phyloP scores from a whole-genome alignment of 179 eudicot species.

The Carnegiea gigantea region DNA sequence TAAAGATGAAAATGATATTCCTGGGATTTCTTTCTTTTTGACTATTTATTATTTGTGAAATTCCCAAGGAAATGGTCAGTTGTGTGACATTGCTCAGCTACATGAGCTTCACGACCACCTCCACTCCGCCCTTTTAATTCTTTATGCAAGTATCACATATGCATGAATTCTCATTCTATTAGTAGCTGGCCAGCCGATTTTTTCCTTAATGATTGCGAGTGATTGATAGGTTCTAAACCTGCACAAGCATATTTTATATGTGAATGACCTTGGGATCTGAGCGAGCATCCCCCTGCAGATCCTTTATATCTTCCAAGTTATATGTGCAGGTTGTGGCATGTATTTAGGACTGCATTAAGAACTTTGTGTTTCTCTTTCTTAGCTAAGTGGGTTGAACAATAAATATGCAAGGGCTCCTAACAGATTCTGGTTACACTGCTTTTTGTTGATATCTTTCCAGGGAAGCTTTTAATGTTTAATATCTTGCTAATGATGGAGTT shows the following conservation, averaged over 20 bases:
- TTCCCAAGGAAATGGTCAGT: background rate
- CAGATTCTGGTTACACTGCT: background rate
- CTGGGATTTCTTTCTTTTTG: background rate
- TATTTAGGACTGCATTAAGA: background rate
- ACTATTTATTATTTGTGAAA: background rate
- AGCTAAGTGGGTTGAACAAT: background rate
- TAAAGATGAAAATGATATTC: background rate
- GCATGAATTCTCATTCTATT: background rate
- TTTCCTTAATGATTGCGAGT: background rate
- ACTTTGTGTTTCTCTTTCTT: background rate
- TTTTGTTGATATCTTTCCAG: background rate
- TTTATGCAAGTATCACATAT: background rate
- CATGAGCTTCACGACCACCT: background rate
- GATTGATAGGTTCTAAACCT: background rate
- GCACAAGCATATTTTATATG: too few relatives aligned
- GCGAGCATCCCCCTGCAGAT: background rate
- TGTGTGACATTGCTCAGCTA: background rate
- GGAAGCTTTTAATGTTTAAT: background rate
- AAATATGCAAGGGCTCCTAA: conserved; percentile 1
- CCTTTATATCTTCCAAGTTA: background rate
- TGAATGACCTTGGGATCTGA: background rate
- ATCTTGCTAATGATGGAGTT: background rate
- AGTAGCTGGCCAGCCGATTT: background rate
- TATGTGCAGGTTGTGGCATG: background rate
- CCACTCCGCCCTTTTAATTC: too few relatives aligned